These are phyloP conservation scores for Ogataea trehalophila DNA, from an alignment of 805 yeast species.

Conservation along the genomic window DNA sequence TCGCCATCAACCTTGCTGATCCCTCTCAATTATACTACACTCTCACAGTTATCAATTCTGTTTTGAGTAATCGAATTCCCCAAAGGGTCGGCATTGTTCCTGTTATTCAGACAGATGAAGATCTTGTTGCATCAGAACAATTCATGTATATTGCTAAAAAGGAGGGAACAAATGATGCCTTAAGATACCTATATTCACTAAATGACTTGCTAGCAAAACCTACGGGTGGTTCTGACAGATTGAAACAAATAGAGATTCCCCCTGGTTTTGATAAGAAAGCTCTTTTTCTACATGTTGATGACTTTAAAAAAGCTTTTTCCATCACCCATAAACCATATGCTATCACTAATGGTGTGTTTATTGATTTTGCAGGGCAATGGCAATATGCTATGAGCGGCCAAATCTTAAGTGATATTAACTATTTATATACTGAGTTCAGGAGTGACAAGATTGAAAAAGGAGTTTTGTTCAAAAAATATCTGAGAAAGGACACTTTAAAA, in stretches of 20 bases:
- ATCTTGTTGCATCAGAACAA: conserved; percentile 22
- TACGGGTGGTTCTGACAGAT: not conserved
- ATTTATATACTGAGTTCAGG: conserved; percentile 27
- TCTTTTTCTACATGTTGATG: conserved; percentile 19
- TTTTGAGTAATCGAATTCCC: conserved; percentile 57
- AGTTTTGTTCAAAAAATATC: conserved; percentile 31
- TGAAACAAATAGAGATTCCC: conserved; percentile 7
- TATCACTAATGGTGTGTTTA: conserved; percentile 70
- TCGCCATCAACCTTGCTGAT: conserved; percentile 59
- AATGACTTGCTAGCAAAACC: conserved; percentile 9
- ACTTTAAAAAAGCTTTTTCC: conserved; percentile 34
- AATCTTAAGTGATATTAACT: conserved; percentile 46
- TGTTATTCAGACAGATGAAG: conserved; percentile 28
- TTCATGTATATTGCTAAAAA: conserved; percentile 17
- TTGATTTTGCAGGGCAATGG: conserved; percentile 48
- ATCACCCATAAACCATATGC: conserved; percentile 43
- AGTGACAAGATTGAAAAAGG: conserved; percentile 26
- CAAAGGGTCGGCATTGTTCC: conserved; percentile 87
- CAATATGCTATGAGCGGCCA: conserved; percentile 49
- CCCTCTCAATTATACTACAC: conserved; percentile 46
- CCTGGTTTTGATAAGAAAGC: conserved; percentile 1
- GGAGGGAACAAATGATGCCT: conserved; percentile 18
- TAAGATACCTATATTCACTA: conserved; percentile 20
- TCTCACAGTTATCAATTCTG: conserved; percentile 43
- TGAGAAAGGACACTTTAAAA: conserved; percentile 38